phyloP scores from a whole-genome alignment of 129 eudicot genomes.

The Chrysanthemum seticuspe region DNA sequence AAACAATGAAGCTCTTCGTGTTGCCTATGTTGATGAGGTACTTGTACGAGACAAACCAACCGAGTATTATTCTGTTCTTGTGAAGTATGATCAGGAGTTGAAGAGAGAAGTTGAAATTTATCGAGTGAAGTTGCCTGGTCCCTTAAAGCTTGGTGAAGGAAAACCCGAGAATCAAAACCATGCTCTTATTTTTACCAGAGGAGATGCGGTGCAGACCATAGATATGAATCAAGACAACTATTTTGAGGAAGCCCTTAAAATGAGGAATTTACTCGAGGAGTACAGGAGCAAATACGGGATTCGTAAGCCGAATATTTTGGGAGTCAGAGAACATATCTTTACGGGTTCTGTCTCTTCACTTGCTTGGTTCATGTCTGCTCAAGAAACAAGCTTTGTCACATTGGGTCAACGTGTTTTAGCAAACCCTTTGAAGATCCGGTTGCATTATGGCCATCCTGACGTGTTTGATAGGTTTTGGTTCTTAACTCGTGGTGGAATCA shows the following conservation, averaged over 20 bases:
- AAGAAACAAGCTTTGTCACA: conserved; percentile 94
- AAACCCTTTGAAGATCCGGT: conserved; percentile 81
- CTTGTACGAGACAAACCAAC: conserved; percentile 37
- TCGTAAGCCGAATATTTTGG: conserved; percentile 82
- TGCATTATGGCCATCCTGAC: conserved; percentile 98
- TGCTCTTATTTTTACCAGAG: conserved; percentile 85
- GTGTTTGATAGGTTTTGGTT: conserved; percentile 97
- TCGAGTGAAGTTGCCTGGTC: conserved; percentile 92
- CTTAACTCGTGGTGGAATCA: conserved; percentile 88
- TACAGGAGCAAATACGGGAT: conserved; percentile 65
- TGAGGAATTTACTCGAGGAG: conserved; percentile 89
- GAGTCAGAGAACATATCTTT: conserved; percentile 91
- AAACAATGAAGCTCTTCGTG: conserved; percentile 87
- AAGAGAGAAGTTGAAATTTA: conserved; percentile 83
- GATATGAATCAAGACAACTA: conserved; percentile 97
- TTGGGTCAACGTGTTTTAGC: conserved; percentile 98
- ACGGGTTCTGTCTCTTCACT: conserved; percentile 96
- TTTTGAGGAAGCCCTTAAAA: conserved; percentile 91
- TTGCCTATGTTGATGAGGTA: conserved; percentile 97
- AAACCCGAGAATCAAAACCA: conserved; percentile 98
- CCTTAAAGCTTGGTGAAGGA: conserved; percentile 95
- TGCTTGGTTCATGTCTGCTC: conserved; percentile 99
- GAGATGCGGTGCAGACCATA: conserved; percentile 94
- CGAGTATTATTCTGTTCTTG: conserved; percentile 87
- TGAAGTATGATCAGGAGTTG: conserved; percentile 77